phyloP scores from a whole-genome alignment of 192 early-diverging fungal genomes.

The Podila epicladia region DNA sequence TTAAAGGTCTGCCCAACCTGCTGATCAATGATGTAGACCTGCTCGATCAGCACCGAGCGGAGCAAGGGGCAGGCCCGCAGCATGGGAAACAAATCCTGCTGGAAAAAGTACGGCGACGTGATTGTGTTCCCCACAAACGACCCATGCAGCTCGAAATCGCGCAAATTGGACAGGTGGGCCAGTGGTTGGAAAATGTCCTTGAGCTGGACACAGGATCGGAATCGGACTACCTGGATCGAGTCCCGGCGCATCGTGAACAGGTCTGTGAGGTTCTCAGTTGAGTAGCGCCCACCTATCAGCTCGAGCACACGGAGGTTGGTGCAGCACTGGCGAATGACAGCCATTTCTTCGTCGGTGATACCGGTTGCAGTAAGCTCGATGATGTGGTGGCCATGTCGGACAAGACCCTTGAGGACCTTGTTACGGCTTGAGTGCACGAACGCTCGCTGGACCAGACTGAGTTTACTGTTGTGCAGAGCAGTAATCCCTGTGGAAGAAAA shows the following conservation, averaged over 20 bases:
- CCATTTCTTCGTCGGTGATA: slow-evolving; percentile 44
- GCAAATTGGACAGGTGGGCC: slow-evolving; percentile 22
- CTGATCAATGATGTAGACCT: slow-evolving; percentile 45
- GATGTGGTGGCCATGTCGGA: slow-evolving; percentile 26
- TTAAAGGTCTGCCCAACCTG: slow-evolving; percentile 13
- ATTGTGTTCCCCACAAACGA: slow-evolving; percentile 52
- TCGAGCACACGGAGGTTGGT: slow-evolving; percentile 38
- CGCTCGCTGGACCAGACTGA: slow-evolving; percentile 22
- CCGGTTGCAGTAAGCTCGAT: slow-evolving; percentile 44
- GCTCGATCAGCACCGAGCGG: slow-evolving; percentile 18
- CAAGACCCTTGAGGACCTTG: slow-evolving; percentile 31
- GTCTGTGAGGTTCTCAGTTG: slow-evolving; percentile 20
- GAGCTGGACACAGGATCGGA: slow-evolving; percentile 30
- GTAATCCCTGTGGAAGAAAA: neutral
- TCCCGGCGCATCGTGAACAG: slow-evolving; percentile 30
- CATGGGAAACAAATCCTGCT: slow-evolving; percentile 36
- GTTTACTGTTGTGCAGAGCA: neutral
- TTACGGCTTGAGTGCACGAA: slow-evolving; percentile 42
- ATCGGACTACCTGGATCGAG: slow-evolving; percentile 32
- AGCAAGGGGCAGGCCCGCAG: slow-evolving; percentile 24
- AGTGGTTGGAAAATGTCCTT: slow-evolving; percentile 39
- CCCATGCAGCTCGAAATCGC: slow-evolving; percentile 44
- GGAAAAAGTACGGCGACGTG: slow-evolving; percentile 45
- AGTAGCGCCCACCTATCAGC: slow-evolving; percentile 41
- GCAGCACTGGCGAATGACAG: slow-evolving; percentile 19